These are phyloP conservation scores for Dendrobium catenatum DNA, from an alignment of 106 monocot species.

Conservation along the genomic window DNA sequence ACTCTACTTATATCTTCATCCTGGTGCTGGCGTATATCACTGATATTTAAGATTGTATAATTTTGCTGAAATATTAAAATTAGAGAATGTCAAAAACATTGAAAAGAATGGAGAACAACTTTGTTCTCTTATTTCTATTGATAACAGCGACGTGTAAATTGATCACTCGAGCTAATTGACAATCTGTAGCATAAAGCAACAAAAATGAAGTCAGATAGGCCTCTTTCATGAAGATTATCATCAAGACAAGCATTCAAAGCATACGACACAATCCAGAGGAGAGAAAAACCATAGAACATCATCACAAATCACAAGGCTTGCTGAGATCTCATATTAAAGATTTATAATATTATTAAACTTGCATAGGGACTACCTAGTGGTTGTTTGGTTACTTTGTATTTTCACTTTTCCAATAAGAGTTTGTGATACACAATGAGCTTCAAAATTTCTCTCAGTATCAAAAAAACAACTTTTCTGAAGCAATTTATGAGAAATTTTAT, in stretches of 20 bases:
- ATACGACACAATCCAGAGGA: not conserved
- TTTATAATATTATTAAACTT: not conserved
- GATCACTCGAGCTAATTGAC: not conserved
- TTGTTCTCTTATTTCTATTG: not conserved
- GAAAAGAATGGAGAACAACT: not conserved
- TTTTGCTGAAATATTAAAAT: conserved; percentile 39
- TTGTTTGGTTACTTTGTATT: not conserved
- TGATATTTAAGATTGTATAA: conserved; percentile 54
- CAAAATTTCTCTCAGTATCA: not conserved
- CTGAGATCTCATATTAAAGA: not conserved
- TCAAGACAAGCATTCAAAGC: not conserved
- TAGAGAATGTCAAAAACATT: not conserved
- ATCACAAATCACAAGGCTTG: not conserved
- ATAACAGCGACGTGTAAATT: not conserved
- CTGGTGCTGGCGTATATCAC: conserved; percentile 46
- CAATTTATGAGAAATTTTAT: not conserved
- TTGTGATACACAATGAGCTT: not conserved
- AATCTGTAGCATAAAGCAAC: not conserved
- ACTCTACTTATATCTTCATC: conserved; percentile 66
- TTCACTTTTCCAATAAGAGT: not conserved
- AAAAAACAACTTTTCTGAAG: not conserved
- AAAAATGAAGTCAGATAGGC: not conserved
- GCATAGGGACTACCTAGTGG: not conserved
- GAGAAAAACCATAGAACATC: not conserved
- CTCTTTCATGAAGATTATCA: not conserved